These are phyloP conservation scores for Tremellales sp. DNA, from an alignment of 1,284 basidiomycete genomes.

Conservation along the genomic window DNA sequence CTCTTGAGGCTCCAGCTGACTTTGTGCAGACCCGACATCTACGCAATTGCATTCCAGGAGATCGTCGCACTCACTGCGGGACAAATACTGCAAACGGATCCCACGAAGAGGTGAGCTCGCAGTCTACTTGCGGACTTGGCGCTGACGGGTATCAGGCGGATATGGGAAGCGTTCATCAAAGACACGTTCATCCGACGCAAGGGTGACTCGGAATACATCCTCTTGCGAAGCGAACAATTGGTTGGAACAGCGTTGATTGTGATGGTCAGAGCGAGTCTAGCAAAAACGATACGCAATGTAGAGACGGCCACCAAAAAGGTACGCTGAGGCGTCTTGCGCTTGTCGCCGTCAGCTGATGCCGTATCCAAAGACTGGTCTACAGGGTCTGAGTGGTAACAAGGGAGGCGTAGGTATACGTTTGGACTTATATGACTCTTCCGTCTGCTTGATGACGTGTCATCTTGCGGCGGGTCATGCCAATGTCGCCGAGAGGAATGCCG, in stretches of 20 bases:
- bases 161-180: slow-evolving; percentile 82
- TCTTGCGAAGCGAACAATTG: slow-evolving; percentile 87
- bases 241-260: slow-evolving; percentile 92
- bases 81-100: slow-evolving; percentile 94
- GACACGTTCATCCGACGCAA: slow-evolving; percentile 67
- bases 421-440: slow-evolving; percentile 81
- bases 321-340: slow-evolving; percentile 10
- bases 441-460: slow-evolving; percentile 90
- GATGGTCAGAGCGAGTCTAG: slow-evolving; percentile 71
- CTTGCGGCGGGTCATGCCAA: slow-evolving; percentile 90
- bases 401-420: slow-evolving; percentile 90
- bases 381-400: slow-evolving; percentile 97
- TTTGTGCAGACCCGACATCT: slow-evolving; percentile 70
- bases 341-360: slow-evolving; percentile 1
- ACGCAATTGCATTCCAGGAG: slow-evolving; percentile 94
- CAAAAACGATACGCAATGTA: slow-evolving; percentile 77
- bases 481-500: slow-evolving; percentile 83
- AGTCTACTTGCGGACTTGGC: not conserved
- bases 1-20: not conserved
- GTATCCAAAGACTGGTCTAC: slow-evolving; percentile 72
- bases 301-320: slow-evolving; percentile 91
- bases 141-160: slow-evolving; percentile 54
- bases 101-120: slow-evolving; percentile 70
- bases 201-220: slow-evolving; percentile 68
- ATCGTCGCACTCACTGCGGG: slow-evolving; percentile 95